Evolutionary conservation across 2,329 filamentous ascomycete species (phyloP).

Genomic region (Hansfordia pulvinata): DNA sequence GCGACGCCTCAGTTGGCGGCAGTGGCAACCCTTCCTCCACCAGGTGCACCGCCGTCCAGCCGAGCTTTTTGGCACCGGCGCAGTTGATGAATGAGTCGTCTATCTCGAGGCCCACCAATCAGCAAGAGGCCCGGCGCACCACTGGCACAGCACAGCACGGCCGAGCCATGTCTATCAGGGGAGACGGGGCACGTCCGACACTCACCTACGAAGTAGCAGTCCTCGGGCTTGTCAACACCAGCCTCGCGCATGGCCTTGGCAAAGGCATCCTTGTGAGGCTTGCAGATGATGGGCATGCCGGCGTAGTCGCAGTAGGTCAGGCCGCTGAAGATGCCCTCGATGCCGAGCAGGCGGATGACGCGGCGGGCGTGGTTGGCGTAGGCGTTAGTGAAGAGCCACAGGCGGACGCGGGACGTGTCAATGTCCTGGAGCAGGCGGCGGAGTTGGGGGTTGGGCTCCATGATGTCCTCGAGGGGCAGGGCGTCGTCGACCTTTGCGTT

Average conservation of each 20-base stretch:
- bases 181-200: too few species aligned
- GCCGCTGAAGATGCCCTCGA: slow-evolving; percentile 88
- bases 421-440: slow-evolving; percentile 68
- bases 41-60: slow-evolving; percentile 79
- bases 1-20: slow-evolving; percentile 51
- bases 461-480: slow-evolving; percentile 70
- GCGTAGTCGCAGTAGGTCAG: slow-evolving; percentile 91
- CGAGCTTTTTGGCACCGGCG: slow-evolving; percentile 58
- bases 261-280: slow-evolving; percentile 74
- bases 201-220: slow-evolving; percentile 90
- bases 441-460: slow-evolving; percentile 65
- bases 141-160: slow-evolving; percentile 3
- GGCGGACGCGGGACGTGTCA: slow-evolving; percentile 67
- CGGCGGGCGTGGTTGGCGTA: slow-evolving; percentile 78
- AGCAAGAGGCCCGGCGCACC: slow-evolving; percentile 1
- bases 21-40: slow-evolving; percentile 60
- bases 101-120: slow-evolving; percentile 16
- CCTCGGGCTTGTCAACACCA: slow-evolving; percentile 47
- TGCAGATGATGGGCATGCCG: slow-evolving; percentile 63
- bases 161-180: too few species aligned
- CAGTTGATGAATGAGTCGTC: slow-evolving; percentile 86
- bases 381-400: slow-evolving; percentile 95
- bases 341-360: slow-evolving; percentile 65
- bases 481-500: slow-evolving; percentile 93
- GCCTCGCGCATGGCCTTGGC: slow-evolving; percentile 81